Conservation (phyloP, 495 filamentous ascomycete species). For the Pyrenula massariospora region DNA sequence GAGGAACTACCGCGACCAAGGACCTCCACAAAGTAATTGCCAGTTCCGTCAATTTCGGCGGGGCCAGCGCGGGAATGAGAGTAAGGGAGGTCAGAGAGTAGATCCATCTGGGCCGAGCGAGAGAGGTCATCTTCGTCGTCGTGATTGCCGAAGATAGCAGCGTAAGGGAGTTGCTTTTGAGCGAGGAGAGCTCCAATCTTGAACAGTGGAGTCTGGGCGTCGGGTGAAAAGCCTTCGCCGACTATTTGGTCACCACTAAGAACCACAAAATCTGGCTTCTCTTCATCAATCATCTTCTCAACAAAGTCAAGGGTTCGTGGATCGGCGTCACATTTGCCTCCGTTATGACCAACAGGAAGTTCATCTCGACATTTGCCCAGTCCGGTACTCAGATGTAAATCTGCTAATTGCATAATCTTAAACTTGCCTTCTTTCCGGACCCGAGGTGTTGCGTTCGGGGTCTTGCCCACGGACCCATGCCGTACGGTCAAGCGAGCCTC, state of each 20-base stretch:
- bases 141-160: slow-evolving; percentile 93
- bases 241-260: slow-evolving; percentile 92
- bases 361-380: slow-evolving; percentile 74
- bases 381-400: slow-evolving; percentile 86
- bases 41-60: slow-evolving; percentile 72
- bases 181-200: slow-evolving; percentile 84
- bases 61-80: slow-evolving; percentile 76
- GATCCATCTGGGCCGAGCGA: slow-evolving; percentile 65
- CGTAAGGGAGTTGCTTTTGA: slow-evolving; percentile 81
- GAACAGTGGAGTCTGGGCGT: slow-evolving; percentile 88
- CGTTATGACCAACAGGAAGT: slow-evolving; percentile 56
- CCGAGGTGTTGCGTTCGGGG: slow-evolving; percentile 54
- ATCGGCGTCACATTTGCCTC: slow-evolving; percentile 80
- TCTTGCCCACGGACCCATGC: slow-evolving; percentile 48
- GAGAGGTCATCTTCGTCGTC: slow-evolving; percentile 83
- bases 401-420: slow-evolving; percentile 90
- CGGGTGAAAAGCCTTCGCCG: slow-evolving; percentile 69
- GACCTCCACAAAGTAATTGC: slow-evolving; percentile 91
- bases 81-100: slow-evolving; percentile 79
- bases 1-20: slow-evolving; percentile 63
- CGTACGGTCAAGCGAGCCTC: slow-evolving; percentile 64
- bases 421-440: slow-evolving; percentile 86
- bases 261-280: slow-evolving; percentile 85
- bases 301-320: slow-evolving; percentile 86
- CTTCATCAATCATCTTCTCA: slow-evolving; percentile 66